Conservation (phyloP, 164 flowering plant species). For the Magnolia changhungtana region DNA sequence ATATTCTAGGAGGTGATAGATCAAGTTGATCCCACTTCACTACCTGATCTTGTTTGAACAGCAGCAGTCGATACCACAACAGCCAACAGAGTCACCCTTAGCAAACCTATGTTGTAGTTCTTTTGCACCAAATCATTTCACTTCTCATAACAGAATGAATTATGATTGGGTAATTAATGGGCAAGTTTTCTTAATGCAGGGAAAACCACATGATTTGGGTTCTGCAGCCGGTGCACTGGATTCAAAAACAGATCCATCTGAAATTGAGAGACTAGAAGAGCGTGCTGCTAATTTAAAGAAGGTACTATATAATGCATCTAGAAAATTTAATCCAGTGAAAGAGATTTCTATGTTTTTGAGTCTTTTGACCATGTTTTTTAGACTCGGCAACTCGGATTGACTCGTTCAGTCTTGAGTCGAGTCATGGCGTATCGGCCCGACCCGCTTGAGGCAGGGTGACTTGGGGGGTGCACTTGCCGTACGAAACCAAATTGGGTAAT, state of each 20-base stretch:
- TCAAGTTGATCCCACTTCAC: background rate
- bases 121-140: background rate
- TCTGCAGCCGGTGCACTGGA: constrained; percentile 18
- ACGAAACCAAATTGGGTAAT: no score
- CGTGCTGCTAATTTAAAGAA: constrained; percentile 49
- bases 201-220: constrained; percentile 39
- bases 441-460: no score
- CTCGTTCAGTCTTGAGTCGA: background rate
- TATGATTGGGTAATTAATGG: background rate
- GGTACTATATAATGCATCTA: constrained; percentile 34
- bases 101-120: background rate
- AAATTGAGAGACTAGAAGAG: constrained; percentile 63
- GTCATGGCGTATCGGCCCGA: background rate
- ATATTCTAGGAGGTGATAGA: background rate
- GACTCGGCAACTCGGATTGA: background rate
- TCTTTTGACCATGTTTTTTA: no score
- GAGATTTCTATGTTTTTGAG: background rate
- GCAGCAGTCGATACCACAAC: background rate
- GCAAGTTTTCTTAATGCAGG: constrained; percentile 28
- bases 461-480: no score
- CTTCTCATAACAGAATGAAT: background rate
- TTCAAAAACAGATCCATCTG: constrained; percentile 40
- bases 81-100: background rate
- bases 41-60: background rate
- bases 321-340: background rate